Evolutionary conservation across 305 asterid species (phyloP), one percentile per base, ranked within the genome.

Genomic region (Rubia occidens): DNA sequence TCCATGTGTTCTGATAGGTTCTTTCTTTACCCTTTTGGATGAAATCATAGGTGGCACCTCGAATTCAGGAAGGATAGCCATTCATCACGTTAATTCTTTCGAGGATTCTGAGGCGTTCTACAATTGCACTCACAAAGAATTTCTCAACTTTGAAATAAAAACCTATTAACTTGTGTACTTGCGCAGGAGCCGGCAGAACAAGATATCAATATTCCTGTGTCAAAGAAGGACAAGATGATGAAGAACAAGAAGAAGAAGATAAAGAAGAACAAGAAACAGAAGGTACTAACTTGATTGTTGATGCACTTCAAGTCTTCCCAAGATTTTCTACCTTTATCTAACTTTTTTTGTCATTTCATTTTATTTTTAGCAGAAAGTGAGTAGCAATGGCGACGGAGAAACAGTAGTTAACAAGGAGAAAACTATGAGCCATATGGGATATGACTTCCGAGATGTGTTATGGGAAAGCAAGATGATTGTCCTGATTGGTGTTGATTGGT

Each of bases 1-100:
- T 26, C 42, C 20, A 55, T 18, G 61, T 18, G 32, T 55, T 6
- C 8, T 55, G 1, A 54, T 17, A 54, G 8, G 26, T n/a, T 54
- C 64, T 37, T 67, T 26, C 43, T 55, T 69, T 5, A 29, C 66
- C 24, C 58, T 54, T 72, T 3, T 40, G 47, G 69, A 70, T 66
- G 58, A 68, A 63, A 45, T 32, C 55, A 76, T 71, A 90, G 98
- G 96, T 79, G 97, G 94, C 65, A 67, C 95, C 64, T 88, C 96
- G 51, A 75, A 82, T 35, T 88, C 92, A 60, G 98, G 96, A 73
- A 85, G 88, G 83, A 59, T 20, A 4, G 56, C 70, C 13, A 77
- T 93, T 82, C 97, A 85, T 68, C 98, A 93, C 51, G 96, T 93
- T 60, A 73, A 86, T 64, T 76, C 90, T 75, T 93, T 90, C 80